Base-by-base conservation (phyloP, 2,329 filamentous ascomycete genomes). In the Fonsecaea nubica region DNA sequence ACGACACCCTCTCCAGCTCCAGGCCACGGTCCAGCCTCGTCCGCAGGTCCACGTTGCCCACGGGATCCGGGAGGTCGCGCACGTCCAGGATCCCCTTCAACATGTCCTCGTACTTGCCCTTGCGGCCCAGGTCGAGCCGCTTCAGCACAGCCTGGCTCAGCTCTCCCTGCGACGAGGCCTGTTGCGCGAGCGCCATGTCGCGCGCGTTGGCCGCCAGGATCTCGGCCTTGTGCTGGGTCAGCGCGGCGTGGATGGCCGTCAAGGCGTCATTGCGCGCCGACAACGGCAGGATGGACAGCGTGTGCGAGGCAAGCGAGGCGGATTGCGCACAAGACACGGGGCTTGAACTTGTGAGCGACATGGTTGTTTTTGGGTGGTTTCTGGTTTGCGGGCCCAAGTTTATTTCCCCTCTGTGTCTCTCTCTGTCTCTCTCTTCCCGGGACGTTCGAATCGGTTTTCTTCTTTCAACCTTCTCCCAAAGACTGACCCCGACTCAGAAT, bases 51-150 rank as follows among this genome's bases (percentile, higher is more conserved):
- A 95, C 85, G 76, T 90, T 90, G 74, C 94, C 94, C 74, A 98
- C 92, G 92, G 95, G 95, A 80, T 99, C 95, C 57, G 91, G 86
- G 33, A 99, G 84, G 58, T 87, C 85, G 71, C 90, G 86, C 68
- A 99, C 95, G 79, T 97, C 92, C 67, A 96, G 80, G 68, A 99
- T 96, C 32, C 95, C 95, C 81, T 93, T 90, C 71, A 99, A 84
- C 95, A 99, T 98, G 76, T 98, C 95, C 75, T 97, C 93, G 84
- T 90, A 99, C 81, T 98, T 98, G 65, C 94, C 94, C 76, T 88
- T 87, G 77, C 91, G 90, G 57, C 88, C 89, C 57, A 99, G 83
- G 78, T 99, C 94, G 68, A 99, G 85, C 63, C 95, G 87, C 74
- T 96, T 95, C 36, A 97, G 87, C 30, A 98, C 85, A 75, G 92